Percentiles rank a stretch among this genome's conserved stretches.
phyloP scores from a whole-genome alignment of 345 rosid species.

The Dipteronia sinensis region DNA sequence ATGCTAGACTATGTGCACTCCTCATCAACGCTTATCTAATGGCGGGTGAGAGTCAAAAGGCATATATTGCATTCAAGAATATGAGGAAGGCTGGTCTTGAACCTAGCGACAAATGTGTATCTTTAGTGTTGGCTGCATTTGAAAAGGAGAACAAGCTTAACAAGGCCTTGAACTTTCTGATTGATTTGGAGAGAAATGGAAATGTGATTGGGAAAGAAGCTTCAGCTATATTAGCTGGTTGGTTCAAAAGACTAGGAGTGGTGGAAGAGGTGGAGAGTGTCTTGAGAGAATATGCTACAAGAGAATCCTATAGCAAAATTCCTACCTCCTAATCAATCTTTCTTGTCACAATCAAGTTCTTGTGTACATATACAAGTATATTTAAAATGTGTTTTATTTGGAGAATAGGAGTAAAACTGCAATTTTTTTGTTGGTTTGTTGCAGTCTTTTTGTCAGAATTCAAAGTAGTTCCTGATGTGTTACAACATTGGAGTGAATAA shows the following conservation, averaged over 20 bases:
- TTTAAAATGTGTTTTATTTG: not conserved
- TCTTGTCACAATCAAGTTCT: not conserved
- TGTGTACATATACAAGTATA: not conserved
- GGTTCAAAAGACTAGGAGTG: slow-evolving; percentile 77
- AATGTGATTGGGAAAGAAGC: slow-evolving; percentile 62
- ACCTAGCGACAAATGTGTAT: slow-evolving; percentile 73
- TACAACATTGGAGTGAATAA: no score
- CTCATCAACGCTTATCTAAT: slow-evolving; percentile 71
- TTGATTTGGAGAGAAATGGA: slow-evolving; percentile 58
- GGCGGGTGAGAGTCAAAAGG: slow-evolving; percentile 64
- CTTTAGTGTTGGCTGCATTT: slow-evolving; percentile 57
- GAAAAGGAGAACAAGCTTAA: slow-evolving; percentile 64
- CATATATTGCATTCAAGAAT: slow-evolving; percentile 59
- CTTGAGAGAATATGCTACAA: slow-evolving; percentile 49
- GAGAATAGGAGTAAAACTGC: not conserved
- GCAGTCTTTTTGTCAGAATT: not conserved
- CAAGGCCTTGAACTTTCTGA: slow-evolving; percentile 58
- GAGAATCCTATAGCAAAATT: slow-evolving; percentile 13
- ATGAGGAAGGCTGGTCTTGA: slow-evolving; percentile 81
- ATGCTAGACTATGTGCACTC: slow-evolving; percentile 66
- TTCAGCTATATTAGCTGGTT: slow-evolving; percentile 54
- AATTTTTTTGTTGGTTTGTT: no score
- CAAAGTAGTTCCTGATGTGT: not conserved
- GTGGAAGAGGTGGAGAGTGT: slow-evolving; percentile 67
- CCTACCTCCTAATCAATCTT: not conserved